Base-by-base conservation (phyloP, 495 filamentous ascomycete genomes). In the Parachaetomium inaequale region DNA sequence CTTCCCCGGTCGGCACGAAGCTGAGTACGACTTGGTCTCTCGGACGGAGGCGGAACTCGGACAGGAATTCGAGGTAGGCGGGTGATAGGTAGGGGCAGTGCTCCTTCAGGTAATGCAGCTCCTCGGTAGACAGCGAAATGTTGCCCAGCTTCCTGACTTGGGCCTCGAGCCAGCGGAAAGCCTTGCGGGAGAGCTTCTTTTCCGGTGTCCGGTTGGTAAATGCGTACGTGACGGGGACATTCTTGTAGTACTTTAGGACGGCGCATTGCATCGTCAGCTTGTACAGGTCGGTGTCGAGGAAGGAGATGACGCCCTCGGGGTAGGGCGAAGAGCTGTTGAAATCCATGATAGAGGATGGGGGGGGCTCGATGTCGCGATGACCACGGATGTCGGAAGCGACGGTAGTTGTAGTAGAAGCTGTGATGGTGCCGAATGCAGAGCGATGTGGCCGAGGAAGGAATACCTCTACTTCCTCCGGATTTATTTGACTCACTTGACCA, bases 261-360 rank as follows among this genome's bases (percentile, higher is more conserved):
- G 93, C 94, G 71, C 90, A 96, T 85, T 98, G 94, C 94, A 98
- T 98, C 11, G 94, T 98, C 70, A 98, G 75, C 75, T 98, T 98
- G 82, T 98, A 98, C 45, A 98, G 80, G 79, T 98, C 94, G 1
- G 94, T 98, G 72, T 98, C 94, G 42, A 98, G 84, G 63, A 98
- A 87, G 62, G 94, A 97, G 74, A 84, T 88, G 69, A 98, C 85
- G 40, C 92, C 93, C 68, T 83, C 82, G 21, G 82, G 82, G 58
- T 78, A 83, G 50, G 80, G 81, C 47, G 78, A 80, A 21, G 80
- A 80, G 71, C 80, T 81, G 72, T 84, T 79, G 71, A 84, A 84
- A 60, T 82, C 79, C 80, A 84, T 79, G 51, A 19, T 64, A 55
- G 54, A 4, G n/a, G 7, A 10, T 40, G 34, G 49, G 14, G 11